These are phyloP conservation scores for Micromonas pusilla DNA, from an alignment of 139 green algal genomes.

Conservation along the genomic window DNA sequence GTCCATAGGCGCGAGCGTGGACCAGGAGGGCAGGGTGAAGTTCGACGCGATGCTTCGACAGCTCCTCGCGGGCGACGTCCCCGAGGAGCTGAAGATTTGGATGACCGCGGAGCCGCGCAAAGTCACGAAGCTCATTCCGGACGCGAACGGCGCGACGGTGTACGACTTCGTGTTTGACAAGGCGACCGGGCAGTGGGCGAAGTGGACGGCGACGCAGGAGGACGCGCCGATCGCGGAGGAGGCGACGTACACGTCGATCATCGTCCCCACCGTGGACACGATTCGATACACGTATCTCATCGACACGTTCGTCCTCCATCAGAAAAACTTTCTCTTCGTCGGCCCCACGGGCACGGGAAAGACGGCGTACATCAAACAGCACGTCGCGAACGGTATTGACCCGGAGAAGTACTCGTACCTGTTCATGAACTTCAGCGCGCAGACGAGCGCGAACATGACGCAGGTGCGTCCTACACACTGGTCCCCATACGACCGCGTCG, in stretches of 20 bases:
- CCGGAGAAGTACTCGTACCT: constrained; percentile 40
- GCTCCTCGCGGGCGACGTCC: constrained; percentile 52
- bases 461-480: too few relatives aligned
- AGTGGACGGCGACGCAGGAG: constrained; percentile 59
- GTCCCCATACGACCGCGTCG: too few relatives aligned
- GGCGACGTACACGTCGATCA: constrained; percentile 62
- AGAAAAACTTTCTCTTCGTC: constrained; percentile 36
- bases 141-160: constrained; percentile 57
- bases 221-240: constrained; percentile 50
- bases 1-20: constrained; percentile 63
- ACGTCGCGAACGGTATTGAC: constrained; percentile 58
- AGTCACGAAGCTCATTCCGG: constrained; percentile 45
- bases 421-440: constrained; percentile 67
- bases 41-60: constrained; percentile 46
- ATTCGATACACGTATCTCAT: constrained; percentile 57
- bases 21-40: constrained; percentile 63
- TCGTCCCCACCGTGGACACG: constrained; percentile 67
- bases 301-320: constrained; percentile 34
- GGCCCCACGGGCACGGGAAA: constrained; percentile 58
- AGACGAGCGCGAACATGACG: constrained; percentile 31
- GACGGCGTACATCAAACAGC: constrained; percentile 49
- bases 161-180: constrained; percentile 71
- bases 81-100: constrained; percentile 56
- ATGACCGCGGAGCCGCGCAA: constrained; percentile 51
- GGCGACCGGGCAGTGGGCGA: constrained; percentile 50